phyloP scores from a whole-genome alignment of 768 basidiomycete species.

The Stropharia rugosoannulata region DNA sequence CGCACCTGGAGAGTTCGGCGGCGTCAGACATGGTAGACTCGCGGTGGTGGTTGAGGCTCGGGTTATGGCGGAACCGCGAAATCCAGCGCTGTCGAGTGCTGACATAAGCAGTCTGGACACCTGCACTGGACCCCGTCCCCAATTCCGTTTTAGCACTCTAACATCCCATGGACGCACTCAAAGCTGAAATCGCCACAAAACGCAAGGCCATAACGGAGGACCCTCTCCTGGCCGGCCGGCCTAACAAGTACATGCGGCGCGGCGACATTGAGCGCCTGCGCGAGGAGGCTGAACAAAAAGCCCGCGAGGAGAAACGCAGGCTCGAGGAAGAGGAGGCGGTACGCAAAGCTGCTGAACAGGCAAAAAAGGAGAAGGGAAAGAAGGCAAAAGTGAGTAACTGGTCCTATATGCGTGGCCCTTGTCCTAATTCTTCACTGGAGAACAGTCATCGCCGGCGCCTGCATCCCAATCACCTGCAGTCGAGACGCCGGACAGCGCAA shows the following conservation, averaged over 20 bases:
- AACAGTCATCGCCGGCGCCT: conserved; percentile 42
- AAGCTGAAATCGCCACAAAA: conserved; percentile 85
- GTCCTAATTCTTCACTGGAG: conserved; percentile 44
- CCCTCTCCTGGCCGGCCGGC: conserved; percentile 36
- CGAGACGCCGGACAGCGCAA: conserved; percentile 35
- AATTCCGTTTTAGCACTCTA: conserved; percentile 10
- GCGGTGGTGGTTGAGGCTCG: conserved; percentile 29
- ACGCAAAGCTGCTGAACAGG: conserved; percentile 28
- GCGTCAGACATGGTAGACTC: conserved; percentile 58
- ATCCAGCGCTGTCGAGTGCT: conserved; percentile 21
- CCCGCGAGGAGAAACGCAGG: conserved; percentile 30
- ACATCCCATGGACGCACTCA: conserved; percentile 79
- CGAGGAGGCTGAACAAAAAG: conserved; percentile 44
- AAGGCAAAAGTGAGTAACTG: conserved; percentile 44
- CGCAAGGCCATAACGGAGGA: conserved; percentile 69
- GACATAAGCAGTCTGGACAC: conserved; percentile 32
- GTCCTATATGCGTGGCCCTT: conserved; percentile 5
- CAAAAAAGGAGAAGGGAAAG: conserved; percentile 13
- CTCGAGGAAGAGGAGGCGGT: conserved; percentile 29
- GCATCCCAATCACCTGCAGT: conserved; percentile 33
- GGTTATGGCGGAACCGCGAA: conserved; percentile 38
- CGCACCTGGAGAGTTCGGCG: conserved; percentile 55
- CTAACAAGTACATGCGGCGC: conserved; percentile 86
- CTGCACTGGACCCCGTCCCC: conserved; percentile 6
- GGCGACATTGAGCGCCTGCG: conserved; percentile 83